These are phyloP conservation scores for Mycosphaerella sp. DNA, from an alignment of 2,329 filamentous ascomycete genomes.

Conservation along the genomic window DNA sequence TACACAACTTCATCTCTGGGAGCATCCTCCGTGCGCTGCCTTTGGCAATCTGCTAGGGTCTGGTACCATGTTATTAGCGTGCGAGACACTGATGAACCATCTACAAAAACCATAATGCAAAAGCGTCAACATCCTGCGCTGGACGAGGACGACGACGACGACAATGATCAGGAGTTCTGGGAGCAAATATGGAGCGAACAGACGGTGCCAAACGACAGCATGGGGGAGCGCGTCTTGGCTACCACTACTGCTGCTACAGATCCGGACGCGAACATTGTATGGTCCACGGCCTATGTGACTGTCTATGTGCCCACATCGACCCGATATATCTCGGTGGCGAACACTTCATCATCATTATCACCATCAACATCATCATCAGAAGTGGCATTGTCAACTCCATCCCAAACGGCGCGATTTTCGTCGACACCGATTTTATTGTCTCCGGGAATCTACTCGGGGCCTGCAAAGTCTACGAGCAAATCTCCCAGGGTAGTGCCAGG, in stretches of 20 bases:
- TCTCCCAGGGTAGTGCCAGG: constrained; percentile 1
- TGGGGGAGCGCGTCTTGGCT: background rate
- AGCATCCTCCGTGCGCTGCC: background rate
- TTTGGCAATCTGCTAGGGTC: background rate
- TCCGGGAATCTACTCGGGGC: constrained; percentile 1
- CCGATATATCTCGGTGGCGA: background rate
- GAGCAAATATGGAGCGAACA: background rate
- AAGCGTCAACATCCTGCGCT: background rate
- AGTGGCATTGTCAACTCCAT: background rate
- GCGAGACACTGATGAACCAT: background rate
- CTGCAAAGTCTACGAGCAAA: constrained; percentile 4
- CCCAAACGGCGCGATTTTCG: background rate
- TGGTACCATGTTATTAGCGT: background rate
- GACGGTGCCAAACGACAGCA: background rate
- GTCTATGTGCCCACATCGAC: background rate
- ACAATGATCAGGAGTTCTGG: background rate
- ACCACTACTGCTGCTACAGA: constrained; percentile 3
- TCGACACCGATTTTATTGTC: background rate
- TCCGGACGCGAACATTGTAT: background rate
- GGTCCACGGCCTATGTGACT: constrained; percentile 6
- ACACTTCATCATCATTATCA: background rate
- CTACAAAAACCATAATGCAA: background rate
- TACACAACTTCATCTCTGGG: background rate
- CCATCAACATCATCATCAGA: background rate
- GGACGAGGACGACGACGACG: background rate